These are phyloP conservation scores for Candida neerlandica DNA, from an alignment of 1,139 yeast species.

Conservation along the genomic window DNA sequence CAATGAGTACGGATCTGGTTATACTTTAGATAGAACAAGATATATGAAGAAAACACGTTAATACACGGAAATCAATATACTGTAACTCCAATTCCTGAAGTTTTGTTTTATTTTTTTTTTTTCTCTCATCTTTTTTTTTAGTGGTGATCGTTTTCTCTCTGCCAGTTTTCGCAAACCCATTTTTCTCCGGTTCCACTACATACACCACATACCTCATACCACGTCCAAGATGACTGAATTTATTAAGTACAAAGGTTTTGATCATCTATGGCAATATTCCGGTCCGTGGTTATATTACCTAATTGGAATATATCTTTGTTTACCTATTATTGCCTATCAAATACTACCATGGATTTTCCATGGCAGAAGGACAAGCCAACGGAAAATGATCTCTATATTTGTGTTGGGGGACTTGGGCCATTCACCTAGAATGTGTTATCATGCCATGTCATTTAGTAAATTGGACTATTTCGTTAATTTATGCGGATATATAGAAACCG, in stretches of 20 bases:
- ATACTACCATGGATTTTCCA: slow-evolving; percentile 33
- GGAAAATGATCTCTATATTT: slow-evolving; percentile 66
- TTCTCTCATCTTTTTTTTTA: background rate
- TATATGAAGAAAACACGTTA: no score
- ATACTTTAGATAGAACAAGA: no score
- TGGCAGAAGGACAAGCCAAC: slow-evolving; percentile 22
- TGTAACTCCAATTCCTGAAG: no score
- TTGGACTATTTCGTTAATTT: slow-evolving; percentile 75
- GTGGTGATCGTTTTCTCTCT: no score
- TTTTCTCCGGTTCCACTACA: no score
- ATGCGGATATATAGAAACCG: slow-evolving; percentile 78
- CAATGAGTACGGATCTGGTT: no score
- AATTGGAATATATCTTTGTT: slow-evolving; percentile 34
- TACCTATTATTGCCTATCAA: slow-evolving; percentile 40
- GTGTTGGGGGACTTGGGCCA: slow-evolving; percentile 95
- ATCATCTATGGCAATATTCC: slow-evolving; percentile 28
- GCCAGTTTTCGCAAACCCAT: no score
- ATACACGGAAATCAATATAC: no score
- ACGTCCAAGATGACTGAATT: slow-evolving; percentile 8
- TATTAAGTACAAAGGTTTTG: slow-evolving; percentile 29
- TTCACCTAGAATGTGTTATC: slow-evolving; percentile 94
- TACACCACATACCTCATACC: no score
- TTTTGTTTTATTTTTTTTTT: background rate
- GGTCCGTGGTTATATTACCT: slow-evolving; percentile 46
- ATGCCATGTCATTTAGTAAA: slow-evolving; percentile 76